phyloP scores from a whole-genome alignment of 352 stramenopile species.

The Elongisporangium prolatum region DNA sequence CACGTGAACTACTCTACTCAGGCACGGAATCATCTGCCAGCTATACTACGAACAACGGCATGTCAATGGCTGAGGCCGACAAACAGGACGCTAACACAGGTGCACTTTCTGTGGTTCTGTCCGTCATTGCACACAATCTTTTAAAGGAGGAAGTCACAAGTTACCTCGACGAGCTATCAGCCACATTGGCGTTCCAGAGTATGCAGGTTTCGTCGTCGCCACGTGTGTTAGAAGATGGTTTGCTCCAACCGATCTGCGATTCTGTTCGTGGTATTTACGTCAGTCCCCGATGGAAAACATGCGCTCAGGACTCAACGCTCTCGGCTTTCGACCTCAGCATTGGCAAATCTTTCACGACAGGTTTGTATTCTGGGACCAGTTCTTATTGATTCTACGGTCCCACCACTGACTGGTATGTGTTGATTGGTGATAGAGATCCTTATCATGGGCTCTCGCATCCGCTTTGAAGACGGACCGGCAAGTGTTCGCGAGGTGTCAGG shows the following conservation, averaged over 20 bases:
- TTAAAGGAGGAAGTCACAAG: constrained; percentile 69
- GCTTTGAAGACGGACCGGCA: constrained; percentile 56
- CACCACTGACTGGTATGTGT: not conserved
- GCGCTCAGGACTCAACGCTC: constrained; percentile 68
- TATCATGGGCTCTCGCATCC: constrained; percentile 70
- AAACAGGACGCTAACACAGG: constrained; percentile 36
- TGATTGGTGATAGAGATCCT: constrained; percentile 47
- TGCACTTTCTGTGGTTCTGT: constrained; percentile 52
- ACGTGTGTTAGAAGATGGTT: constrained; percentile 68
- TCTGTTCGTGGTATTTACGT: constrained; percentile 78
- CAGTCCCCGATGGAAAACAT: constrained; percentile 74
- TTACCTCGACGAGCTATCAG: constrained; percentile 71
- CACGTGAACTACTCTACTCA: constrained; percentile 51
- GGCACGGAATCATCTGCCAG: constrained; percentile 13
- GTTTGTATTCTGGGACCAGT: constrained; percentile 9
- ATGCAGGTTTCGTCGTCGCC: constrained; percentile 46
- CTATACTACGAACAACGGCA: not conserved
- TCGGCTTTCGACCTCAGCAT: constrained; percentile 78
- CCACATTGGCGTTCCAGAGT: constrained; percentile 56
- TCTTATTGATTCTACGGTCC: not conserved
- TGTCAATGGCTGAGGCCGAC: constrained; percentile 20
- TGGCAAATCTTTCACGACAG: constrained; percentile 79
- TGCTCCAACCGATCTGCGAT: constrained; percentile 80
- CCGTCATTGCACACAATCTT: constrained; percentile 68
- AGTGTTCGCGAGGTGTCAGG: constrained; percentile 58